Conservation (phyloP, 2,329 filamentous ascomycete genomes). For the Aaosphaeria pasadenensis region DNA sequence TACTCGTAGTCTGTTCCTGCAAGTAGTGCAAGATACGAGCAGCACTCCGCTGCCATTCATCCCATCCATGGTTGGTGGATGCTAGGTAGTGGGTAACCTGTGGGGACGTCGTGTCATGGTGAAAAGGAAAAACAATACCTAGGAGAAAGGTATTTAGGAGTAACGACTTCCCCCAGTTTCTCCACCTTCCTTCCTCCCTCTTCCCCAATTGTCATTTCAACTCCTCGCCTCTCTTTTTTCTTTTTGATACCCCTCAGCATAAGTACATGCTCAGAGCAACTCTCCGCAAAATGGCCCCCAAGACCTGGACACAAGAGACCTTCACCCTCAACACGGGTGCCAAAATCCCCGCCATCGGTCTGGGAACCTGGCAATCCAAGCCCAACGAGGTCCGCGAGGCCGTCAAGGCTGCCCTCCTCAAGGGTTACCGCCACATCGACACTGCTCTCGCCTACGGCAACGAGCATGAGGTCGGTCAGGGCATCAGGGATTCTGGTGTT, state of each 20-base stretch:
- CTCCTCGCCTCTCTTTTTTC: background rate
- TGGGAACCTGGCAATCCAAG: slow-evolving; percentile 76
- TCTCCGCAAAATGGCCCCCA: slow-evolving; percentile 29
- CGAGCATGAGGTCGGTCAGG: slow-evolving; percentile 68
- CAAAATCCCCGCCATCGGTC: slow-evolving; percentile 70
- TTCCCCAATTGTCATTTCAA: background rate
- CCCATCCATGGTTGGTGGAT: no score
- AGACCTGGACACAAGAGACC: slow-evolving; percentile 37
- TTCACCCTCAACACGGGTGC: slow-evolving; percentile 64
- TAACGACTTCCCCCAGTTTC: slow-evolving; percentile 1
- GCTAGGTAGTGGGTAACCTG: no score
- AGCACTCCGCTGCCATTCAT: no score
- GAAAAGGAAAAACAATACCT: no score
- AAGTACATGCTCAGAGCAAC: slow-evolving; percentile 18
- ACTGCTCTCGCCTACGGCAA: slow-evolving; percentile 77
- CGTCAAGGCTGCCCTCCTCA: slow-evolving; percentile 65
- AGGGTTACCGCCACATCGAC: slow-evolving; percentile 74
- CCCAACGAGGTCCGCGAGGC: slow-evolving; percentile 67
- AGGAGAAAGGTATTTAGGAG: no score
- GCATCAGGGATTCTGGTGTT: slow-evolving; percentile 65
- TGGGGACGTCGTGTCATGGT: no score
- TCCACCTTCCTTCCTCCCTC: background rate
- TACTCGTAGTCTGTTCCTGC: no score
- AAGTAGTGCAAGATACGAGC: no score
- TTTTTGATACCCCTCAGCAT: slow-evolving; percentile 1